Base-by-base conservation (phyloP, 2,329 filamentous ascomycete genomes). In the Stagonosporopsis rhizophila region DNA sequence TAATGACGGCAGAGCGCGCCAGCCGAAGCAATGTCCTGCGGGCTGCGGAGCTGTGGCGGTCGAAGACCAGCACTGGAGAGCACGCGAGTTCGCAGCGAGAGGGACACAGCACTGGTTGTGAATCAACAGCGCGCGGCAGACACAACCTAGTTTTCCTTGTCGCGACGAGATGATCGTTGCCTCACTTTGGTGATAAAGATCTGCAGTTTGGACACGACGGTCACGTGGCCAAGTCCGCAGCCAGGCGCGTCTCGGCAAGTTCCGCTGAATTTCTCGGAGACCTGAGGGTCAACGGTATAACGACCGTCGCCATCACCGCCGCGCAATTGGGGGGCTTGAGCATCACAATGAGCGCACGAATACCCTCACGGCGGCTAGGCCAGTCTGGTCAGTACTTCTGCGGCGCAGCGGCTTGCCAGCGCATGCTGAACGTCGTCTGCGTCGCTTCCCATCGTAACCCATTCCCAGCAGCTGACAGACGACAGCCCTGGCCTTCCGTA, bases 341-440 rank as follows among this genome's bases (percentile, higher is more conserved):
- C 66, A 68, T 68, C 69, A 50, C 62, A 71, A 92, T 91, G 89
- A 90, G 82, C 78, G 76, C 89, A 68, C 83, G 84, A 75, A 78
- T 87, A 71, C 86, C 87, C 65, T 81, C 86, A 68, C 79, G 85
- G 79, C 84, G 84, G 78, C 78, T 89, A 66, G 80, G 83, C 52
- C 79, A 81, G 70, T 80, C 82, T 73, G 85, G 89, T 91, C 82
- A 54, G 81, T 56, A 37, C 22, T 32, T 17, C 28, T n/a, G 20
- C 32, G 6, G 28, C 42, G 11, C 15, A 2, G 12, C 7, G 23
- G 20, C 4, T 3, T 20, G 20, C 22, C 42, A 14, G 30, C 42
- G 27, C 27, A 22, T n/a, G 9, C 17, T 32, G 28, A 20, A 19
- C 6, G n/a, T 27, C 19, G 20, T 8, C 14, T 12, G 15, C 35